These are phyloP conservation scores for Sanghuangporus sanghuang DNA, from an alignment of 1,284 basidiomycete species.

Conservation along the genomic window DNA sequence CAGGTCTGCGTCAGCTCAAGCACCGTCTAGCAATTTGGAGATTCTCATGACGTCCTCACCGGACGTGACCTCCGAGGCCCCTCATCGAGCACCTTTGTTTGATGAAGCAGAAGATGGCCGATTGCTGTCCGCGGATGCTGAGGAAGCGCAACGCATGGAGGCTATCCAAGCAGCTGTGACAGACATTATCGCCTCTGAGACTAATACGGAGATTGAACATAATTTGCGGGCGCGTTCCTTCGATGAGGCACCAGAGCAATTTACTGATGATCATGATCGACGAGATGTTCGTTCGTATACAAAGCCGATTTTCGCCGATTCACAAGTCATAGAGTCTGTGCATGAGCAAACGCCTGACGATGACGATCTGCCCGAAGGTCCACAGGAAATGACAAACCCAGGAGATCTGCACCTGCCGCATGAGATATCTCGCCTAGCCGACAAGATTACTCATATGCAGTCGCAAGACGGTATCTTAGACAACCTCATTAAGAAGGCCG, in stretches of 20 bases:
- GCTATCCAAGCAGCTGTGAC: constrained; percentile 92
- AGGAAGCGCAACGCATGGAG: constrained; percentile 77
- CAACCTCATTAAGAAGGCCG: constrained; percentile 87
- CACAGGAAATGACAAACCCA: constrained; percentile 71
- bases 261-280: constrained; percentile 10
- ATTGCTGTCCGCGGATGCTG: constrained; percentile 42
- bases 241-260: constrained; percentile 6
- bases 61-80: constrained; percentile 42
- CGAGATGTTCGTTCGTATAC: constrained; percentile 6
- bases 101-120: constrained; percentile 64
- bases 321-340: constrained; percentile 34
- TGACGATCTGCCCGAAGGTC: constrained; percentile 39
- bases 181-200: constrained; percentile 87
- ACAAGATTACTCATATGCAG: constrained; percentile 72
- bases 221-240: constrained; percentile 13
- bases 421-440: constrained; percentile 72
- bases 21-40: constrained; percentile 56
- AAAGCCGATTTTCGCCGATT: constrained; percentile 18
- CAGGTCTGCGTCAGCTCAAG: constrained; percentile 28
- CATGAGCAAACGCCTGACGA: constrained; percentile 43
- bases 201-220: constrained; percentile 32
- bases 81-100: constrained; percentile 70
- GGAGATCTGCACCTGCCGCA: constrained; percentile 83
- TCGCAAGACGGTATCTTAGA: constrained; percentile 82
- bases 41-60: constrained; percentile 69